These are phyloP conservation scores for Aspergillus eucalypticola DNA, from an alignment of 2,329 filamentous ascomycete genomes.

Conservation along the genomic window DNA sequence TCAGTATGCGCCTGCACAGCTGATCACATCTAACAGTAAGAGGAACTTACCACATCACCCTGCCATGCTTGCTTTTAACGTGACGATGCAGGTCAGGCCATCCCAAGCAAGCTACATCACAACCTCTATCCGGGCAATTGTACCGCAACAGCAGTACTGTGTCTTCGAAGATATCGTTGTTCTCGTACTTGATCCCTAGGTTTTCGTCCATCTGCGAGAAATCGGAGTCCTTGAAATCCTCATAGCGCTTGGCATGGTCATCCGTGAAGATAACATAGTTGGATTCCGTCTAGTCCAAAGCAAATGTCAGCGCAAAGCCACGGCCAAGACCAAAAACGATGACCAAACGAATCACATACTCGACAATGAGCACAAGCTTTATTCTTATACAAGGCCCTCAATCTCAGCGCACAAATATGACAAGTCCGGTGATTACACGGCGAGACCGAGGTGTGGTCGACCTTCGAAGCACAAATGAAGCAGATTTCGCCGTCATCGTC, in stretches of 20 bases:
- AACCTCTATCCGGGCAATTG: constrained; percentile 86
- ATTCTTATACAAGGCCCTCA: constrained; percentile 93
- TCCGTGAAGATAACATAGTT: constrained; percentile 88
- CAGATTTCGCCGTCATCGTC: constrained; percentile 77
- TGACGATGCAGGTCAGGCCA: constrained; percentile 80
- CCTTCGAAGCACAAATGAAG: constrained; percentile 93
- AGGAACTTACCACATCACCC: constrained; percentile 72
- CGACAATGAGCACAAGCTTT: constrained; percentile 96
- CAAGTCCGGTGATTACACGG: constrained; percentile 97
- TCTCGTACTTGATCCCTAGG: constrained; percentile 88
- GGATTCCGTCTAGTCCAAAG: constrained; percentile 42
- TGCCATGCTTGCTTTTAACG: constrained; percentile 78
- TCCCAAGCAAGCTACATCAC: constrained; percentile 79
- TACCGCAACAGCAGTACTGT: constrained; percentile 85
- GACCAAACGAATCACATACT: constrained; percentile 53
- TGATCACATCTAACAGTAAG: background rate
- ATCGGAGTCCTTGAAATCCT: constrained; percentile 75
- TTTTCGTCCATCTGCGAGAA: constrained; percentile 79
- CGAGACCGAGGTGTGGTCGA: constrained; percentile 82
- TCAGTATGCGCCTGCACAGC: constrained; percentile 11
- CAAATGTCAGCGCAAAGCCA: constrained; percentile 13
- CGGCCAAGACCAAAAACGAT: background rate
- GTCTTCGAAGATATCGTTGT: constrained; percentile 85
- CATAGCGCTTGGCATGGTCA: constrained; percentile 74
- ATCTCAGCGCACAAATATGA: constrained; percentile 88